Conservation (phyloP, 169 alveolate genomes). For the Plasmodium gallinaceum region DNA sequence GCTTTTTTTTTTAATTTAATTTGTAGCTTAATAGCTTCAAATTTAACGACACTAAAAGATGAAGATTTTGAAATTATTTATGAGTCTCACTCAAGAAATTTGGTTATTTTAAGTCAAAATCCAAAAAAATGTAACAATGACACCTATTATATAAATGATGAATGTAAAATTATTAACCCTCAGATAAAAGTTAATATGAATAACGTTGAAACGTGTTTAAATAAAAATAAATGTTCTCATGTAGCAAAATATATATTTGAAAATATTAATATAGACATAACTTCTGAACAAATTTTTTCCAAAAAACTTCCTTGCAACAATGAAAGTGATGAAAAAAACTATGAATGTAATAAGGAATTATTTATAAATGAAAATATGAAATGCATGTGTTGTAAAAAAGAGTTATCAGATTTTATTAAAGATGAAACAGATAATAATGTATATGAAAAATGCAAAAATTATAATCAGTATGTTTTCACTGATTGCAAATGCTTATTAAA, state of each 20-base stretch:
- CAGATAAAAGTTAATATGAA: slow-evolving; percentile 16
- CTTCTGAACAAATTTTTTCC: slow-evolving; percentile 15
- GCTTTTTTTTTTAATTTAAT: not conserved
- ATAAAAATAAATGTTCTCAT: slow-evolving; percentile 23
- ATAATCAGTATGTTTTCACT: not conserved
- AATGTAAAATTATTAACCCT: slow-evolving; percentile 40
- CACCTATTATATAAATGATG: slow-evolving; percentile 40
- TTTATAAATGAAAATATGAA: slow-evolving; percentile 59
- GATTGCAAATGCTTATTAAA: slow-evolving; percentile 49
- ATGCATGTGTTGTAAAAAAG: slow-evolving; percentile 50
- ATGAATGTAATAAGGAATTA: slow-evolving; percentile 39
- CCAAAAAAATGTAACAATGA: slow-evolving; percentile 29
- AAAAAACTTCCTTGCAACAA: not conserved
- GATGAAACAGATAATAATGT: not conserved
- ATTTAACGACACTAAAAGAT: slow-evolving; percentile 8
- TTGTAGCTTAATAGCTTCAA: not conserved
- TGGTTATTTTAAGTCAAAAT: slow-evolving; percentile 14
- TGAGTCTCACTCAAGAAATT: slow-evolving; percentile 31
- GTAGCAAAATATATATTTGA: slow-evolving; percentile 39
- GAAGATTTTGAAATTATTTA: slow-evolving; percentile 33
- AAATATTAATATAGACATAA: slow-evolving; percentile 15
- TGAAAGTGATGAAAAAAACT: not conserved
- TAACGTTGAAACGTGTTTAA: slow-evolving; percentile 9
- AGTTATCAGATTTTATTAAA: not conserved
- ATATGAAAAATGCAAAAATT: not conserved